Percentiles rank a stretch among this genome's conserved stretches.
Conservation (phyloP, 2,329 filamentous ascomycete genomes). For the Dryadomyces quercus-mongolicae region DNA sequence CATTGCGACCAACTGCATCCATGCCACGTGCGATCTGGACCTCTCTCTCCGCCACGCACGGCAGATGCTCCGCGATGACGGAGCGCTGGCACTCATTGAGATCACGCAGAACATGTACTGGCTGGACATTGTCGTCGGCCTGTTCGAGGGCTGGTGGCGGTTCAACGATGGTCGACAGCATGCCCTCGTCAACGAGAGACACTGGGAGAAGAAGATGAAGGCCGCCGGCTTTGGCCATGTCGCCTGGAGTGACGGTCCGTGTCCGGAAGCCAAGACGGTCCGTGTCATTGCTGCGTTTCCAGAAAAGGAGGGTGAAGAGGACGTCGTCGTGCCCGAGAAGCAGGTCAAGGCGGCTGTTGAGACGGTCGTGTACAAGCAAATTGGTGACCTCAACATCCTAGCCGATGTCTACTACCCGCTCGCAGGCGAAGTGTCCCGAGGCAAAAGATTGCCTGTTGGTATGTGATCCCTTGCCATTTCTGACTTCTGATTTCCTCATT, state of each 20-base stretch:
- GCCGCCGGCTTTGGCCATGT: conserved; percentile 17
- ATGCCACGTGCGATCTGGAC: conserved; percentile 17
- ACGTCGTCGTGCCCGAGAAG: background rate
- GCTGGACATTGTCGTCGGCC: conserved; percentile 23
- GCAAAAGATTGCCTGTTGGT: background rate
- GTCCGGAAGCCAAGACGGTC: background rate
- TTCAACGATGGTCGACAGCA: conserved; percentile 20
- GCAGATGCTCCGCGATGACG: conserved; percentile 18
- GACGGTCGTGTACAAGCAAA: background rate
- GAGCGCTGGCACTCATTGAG: conserved; percentile 22
- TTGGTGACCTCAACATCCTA: background rate
- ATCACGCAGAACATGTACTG: conserved; percentile 18
- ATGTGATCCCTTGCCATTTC: background rate
- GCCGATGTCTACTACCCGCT: background rate
- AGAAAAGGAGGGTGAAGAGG: background rate
- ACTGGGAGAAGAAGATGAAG: conserved; percentile 10
- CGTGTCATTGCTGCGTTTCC: background rate
- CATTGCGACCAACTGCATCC: conserved; percentile 21
- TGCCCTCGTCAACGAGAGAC: conserved; percentile 7
- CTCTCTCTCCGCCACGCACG: conserved; percentile 15
- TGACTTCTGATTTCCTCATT: too few relatives aligned
- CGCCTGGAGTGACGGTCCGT: conserved; percentile 18
- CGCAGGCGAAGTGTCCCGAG: background rate
- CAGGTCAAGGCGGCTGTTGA: background rate
- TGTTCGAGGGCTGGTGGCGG: conserved; percentile 27